A percentile compares a stretch with the other conserved stretches of the same genome.
phyloP scores from a whole-genome alignment of 441 rosid species.

The Theobroma grandiflorum region DNA sequence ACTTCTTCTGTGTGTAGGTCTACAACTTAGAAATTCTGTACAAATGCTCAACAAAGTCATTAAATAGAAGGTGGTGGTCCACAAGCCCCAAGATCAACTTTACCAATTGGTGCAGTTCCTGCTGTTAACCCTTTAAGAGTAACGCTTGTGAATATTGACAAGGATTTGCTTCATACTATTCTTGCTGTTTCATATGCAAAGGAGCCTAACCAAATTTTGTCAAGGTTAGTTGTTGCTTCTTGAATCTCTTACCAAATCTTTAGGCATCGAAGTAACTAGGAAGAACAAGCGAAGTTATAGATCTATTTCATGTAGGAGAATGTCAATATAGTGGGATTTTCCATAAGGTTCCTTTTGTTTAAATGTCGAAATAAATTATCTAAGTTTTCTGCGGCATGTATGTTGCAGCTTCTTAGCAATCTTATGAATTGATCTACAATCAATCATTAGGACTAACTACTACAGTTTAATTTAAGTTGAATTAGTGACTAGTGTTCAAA shows the following conservation, averaged over 20 bases:
- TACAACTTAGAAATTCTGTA: too few species aligned
- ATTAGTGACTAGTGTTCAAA: not conserved
- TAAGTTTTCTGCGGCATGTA: not conserved
- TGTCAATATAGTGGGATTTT: not conserved
- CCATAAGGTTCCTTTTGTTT: not conserved
- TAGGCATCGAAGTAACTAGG: not conserved
- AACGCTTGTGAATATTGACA: slow-evolving; percentile 64
- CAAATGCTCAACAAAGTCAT: too few species aligned
- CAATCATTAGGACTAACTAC: not conserved
- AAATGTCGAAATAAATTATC: not conserved
- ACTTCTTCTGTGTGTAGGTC: too few species aligned
- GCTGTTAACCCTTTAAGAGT: slow-evolving; percentile 70
- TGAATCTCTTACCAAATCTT: not conserved
- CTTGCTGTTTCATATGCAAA: slow-evolving; percentile 89
- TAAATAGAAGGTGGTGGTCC: slow-evolving; percentile 67
- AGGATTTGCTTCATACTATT: slow-evolving; percentile 68
- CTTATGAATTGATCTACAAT: not conserved
- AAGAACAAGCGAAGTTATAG: not conserved
- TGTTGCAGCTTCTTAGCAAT: not conserved
- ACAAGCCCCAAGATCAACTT: slow-evolving; percentile 85
- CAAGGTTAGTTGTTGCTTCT: slow-evolving; percentile 52
- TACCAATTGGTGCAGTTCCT: slow-evolving; percentile 80
- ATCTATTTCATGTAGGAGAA: not conserved
- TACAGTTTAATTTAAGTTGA: not conserved
- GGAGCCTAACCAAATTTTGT: slow-evolving; percentile 74